These are phyloP conservation scores for Mastigamoeba balamuthi DNA, from an alignment of 78 protist genomes.

Conservation along the genomic window DNA sequence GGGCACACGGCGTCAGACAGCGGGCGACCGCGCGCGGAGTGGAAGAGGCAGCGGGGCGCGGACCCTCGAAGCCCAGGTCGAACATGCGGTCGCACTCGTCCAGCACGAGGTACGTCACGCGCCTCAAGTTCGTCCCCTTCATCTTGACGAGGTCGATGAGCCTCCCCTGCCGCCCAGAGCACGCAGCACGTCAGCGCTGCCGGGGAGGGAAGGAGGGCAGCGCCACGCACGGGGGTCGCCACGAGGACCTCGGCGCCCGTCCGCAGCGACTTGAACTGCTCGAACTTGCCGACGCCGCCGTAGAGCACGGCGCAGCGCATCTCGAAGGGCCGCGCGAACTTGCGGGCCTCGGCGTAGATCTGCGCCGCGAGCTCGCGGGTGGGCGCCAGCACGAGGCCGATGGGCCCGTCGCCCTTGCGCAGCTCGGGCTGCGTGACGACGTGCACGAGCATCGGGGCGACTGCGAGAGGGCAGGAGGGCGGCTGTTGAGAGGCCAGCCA, in stretches of 20 bases:
- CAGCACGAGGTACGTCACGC: slow-evolving; percentile 69
- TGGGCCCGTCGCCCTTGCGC: slow-evolving; percentile 60
- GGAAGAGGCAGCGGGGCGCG: no score
- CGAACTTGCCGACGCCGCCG: slow-evolving; percentile 61
- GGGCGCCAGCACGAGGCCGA: slow-evolving; percentile 70
- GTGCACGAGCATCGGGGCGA: slow-evolving; percentile 48
- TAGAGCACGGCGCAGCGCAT: slow-evolving; percentile 4
- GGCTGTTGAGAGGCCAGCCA: no score
- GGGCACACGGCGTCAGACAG: no score
- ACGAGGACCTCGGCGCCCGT: slow-evolving; percentile 48
- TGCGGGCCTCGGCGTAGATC: slow-evolving; percentile 24
- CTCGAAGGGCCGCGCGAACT: slow-evolving; percentile 11
- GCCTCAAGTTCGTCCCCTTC: slow-evolving; percentile 66
- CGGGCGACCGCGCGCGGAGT: no score
- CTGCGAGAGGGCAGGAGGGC: no score
- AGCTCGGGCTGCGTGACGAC: slow-evolving; percentile 33
- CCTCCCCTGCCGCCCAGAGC: slow-evolving; percentile 47
- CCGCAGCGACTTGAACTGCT: slow-evolving; percentile 50
- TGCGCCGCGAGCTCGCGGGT: slow-evolving; percentile 74
- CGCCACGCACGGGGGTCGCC: slow-evolving; percentile 27
- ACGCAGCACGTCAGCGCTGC: background rate
- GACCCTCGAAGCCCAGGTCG: slow-evolving; percentile 83
- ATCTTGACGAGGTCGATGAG: slow-evolving; percentile 84
- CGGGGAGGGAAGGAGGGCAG: background rate
- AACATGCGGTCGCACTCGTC: slow-evolving; percentile 89